Conservation (phyloP, 352 stramenopile genomes). For the Thalassiosira allenii region DNA sequence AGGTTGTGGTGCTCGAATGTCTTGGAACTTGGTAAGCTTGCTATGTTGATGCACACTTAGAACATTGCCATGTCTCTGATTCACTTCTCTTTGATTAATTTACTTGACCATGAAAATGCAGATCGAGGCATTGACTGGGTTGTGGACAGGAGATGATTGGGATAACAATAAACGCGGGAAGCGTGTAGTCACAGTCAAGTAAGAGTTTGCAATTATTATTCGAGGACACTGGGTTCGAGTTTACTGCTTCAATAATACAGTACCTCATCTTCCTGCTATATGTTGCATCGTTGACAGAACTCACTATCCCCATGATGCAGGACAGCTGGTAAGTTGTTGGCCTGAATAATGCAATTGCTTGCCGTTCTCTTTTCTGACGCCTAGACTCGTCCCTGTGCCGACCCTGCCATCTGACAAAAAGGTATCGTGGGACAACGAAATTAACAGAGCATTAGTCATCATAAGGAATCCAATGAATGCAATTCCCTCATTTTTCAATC, state of each 20-base stretch:
- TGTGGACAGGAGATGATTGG: constrained; percentile 69
- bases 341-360: not conserved
- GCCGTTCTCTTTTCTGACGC: not conserved
- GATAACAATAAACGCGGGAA: constrained; percentile 61
- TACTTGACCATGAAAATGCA: constrained; percentile 12
- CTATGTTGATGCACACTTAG: no score
- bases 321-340: constrained; percentile 34
- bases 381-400: not conserved
- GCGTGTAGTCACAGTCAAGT: constrained; percentile 59
- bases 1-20: constrained; percentile 58
- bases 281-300: no score
- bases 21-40: constrained; percentile 65
- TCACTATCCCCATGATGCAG: constrained; percentile 63
- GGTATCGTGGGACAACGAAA: constrained; percentile 59
- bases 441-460: constrained; percentile 58
- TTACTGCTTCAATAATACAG: no score
- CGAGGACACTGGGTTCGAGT: no score
- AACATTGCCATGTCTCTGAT: no score
- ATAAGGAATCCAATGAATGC: constrained; percentile 66
- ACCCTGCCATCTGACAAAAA: not conserved
- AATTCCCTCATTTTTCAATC: constrained; percentile 64
- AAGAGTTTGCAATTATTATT: no score
- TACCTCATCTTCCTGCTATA: no score
- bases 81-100: no score
- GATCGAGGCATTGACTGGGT: constrained; percentile 57